phyloP scores from a whole-genome alignment of 2,329 filamentous ascomycete genomes.

The Ambrosiella cleistominuta region DNA sequence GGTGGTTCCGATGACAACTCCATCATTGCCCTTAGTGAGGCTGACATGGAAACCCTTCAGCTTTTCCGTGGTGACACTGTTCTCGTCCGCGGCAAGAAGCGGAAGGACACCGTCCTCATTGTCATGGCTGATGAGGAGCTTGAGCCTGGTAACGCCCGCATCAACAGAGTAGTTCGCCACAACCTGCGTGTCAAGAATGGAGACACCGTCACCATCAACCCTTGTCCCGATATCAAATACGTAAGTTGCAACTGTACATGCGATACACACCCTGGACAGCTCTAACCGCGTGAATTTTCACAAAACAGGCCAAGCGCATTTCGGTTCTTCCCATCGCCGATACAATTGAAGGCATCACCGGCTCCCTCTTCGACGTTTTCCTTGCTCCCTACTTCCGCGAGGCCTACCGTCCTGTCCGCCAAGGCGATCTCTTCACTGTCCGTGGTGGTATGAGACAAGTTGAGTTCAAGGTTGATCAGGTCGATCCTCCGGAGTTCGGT shows the following conservation, averaged over 20 bases:
- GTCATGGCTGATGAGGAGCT: slow-evolving; percentile 95
- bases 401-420: slow-evolving; percentile 90
- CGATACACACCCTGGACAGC: neutral
- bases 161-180: slow-evolving; percentile 97
- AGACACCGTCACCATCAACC: slow-evolving; percentile 91
- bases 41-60: slow-evolving; percentile 96
- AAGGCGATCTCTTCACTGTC: slow-evolving; percentile 94
- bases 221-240: slow-evolving; percentile 99
- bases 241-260: slow-evolving; percentile 35
- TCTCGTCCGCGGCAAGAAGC: slow-evolving; percentile 97
- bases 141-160: slow-evolving; percentile 88
- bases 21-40: slow-evolving; percentile 93
- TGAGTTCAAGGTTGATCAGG: slow-evolving; percentile 98
- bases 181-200: slow-evolving; percentile 97
- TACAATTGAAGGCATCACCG: slow-evolving; percentile 92
- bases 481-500: slow-evolving; percentile 94
- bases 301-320: slow-evolving; percentile 78
- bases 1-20: slow-evolving; percentile 99
- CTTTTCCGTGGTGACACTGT: slow-evolving; percentile 98
- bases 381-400: slow-evolving; percentile 98
- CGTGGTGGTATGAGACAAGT: slow-evolving; percentile 97
- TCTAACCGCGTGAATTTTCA: neutral
- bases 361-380: slow-evolving; percentile 96
- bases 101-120: slow-evolving; percentile 96
- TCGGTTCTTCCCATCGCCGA: slow-evolving; percentile 96